Base-by-base conservation (phyloP, 164 flowering plant genomes). In the Liriodendron chinense region DNA sequence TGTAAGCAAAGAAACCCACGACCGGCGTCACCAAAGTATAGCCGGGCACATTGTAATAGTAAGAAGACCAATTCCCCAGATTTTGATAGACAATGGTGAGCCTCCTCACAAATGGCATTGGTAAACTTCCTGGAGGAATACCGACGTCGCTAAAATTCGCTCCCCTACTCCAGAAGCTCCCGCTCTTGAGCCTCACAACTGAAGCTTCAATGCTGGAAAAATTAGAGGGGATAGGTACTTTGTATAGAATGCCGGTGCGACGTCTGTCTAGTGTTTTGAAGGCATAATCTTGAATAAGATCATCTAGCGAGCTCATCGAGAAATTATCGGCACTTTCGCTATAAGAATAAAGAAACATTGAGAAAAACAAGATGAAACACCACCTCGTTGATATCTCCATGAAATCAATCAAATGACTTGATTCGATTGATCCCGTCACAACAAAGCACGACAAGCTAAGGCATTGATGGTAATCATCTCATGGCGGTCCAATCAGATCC, bases 21-120 rank as follows among this genome's bases (percentile, higher is more conserved):
- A 92, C 91, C 5, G 89, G 82, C 61, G 87, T 74, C 13, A 82
- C 56, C 22, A 90, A 66, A 0, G 83, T 24, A 75, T 88, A 85
- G 20, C 91, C 92, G 13, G 89, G 77, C 24, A 89, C 74, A 34
- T 24, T 70, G 79, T 86, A 89, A 71, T 78, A 87, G 59, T 53
- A 10, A 65, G 90, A 79, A 49, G 97, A 92, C 88, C 89, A 86
- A 73, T 86, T 92, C 56, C 87, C 91, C 70, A 89, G 74, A 69
- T 88, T 81, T 65, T 83, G 87, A 71, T 85, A 86, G 3, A 90
- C 87, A 25, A 92, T 77, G 21, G 84, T 85, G 25, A 90, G 57
- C 71, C 94, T 90, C 72, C 47, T 83, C 22, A 80, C 89, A 70
- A 79, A 84, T 47, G 94, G 93, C 71, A 78, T 26, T 3, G 91